Evolutionary conservation across 352 stramenopile genomes (phyloP).

Genomic region (Pythium insidiosum): DNA sequence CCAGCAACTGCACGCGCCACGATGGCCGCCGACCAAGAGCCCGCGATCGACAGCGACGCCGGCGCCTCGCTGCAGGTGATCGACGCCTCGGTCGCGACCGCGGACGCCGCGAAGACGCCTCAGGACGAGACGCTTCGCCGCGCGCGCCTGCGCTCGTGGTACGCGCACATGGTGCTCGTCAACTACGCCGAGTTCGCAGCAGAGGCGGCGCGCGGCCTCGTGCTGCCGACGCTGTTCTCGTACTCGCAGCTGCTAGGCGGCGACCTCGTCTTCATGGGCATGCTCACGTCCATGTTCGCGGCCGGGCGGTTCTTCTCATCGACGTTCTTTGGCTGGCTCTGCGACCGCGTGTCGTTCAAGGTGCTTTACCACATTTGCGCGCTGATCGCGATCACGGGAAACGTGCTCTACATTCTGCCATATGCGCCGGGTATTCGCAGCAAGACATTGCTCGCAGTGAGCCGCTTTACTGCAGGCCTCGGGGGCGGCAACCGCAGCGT

Average conservation of each 20-base stretch:
- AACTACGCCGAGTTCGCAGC: conserved; percentile 48
- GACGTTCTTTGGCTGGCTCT: conserved; percentile 49
- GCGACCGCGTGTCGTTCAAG: conserved; percentile 51
- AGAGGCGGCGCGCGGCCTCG: conserved; percentile 47
- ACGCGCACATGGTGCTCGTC: conserved; percentile 49
- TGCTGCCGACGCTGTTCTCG: conserved; percentile 59
- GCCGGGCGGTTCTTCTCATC: conserved; percentile 54
- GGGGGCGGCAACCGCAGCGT: conserved; percentile 64
- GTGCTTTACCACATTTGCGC: conserved; percentile 41
- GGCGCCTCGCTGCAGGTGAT: no score
- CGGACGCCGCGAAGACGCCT: not conserved
- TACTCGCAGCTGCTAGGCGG: conserved; percentile 52
- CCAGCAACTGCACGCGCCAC: no score
- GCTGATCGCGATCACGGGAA: conserved; percentile 34
- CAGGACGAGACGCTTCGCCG: not conserved
- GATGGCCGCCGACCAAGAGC: no score
- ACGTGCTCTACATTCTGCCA: conserved; percentile 49
- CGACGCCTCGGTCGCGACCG: no score
- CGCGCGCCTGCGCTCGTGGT: conserved; percentile 21
- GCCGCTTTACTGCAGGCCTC: conserved; percentile 61
- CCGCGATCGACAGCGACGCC: no score
- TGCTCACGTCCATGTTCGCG: conserved; percentile 60
- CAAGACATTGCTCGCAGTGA: conserved; percentile 30
- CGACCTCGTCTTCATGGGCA: conserved; percentile 39
- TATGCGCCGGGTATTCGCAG: conserved; percentile 28